Evolutionary conservation across 1,284 basidiomycete species (phyloP).

Genomic region (Volvariella surrecta): DNA sequence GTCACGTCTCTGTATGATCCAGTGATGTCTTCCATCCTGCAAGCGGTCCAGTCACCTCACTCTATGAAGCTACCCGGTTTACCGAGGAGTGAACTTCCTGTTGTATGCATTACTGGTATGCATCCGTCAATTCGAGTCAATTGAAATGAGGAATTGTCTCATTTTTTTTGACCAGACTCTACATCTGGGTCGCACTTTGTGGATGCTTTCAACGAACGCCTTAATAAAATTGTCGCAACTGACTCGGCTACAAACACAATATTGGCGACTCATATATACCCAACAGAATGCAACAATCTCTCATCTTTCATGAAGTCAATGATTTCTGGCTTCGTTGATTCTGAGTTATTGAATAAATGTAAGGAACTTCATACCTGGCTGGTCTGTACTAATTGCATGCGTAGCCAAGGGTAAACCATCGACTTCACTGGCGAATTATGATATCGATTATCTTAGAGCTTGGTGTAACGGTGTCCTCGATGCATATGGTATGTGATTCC

Average conservation of each 20-base stretch:
- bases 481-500: conserved; percentile 22
- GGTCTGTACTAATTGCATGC: neutral
- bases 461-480: conserved; percentile 44
- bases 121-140: no score
- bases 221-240: conserved; percentile 30
- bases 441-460: conserved; percentile 45
- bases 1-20: no score
- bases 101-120: no score
- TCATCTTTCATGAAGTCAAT: conserved; percentile 46
- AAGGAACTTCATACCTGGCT: conserved; percentile 9
- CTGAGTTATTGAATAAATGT: conserved; percentile 17
- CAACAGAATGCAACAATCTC: conserved; percentile 48
- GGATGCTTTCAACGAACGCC: no score
- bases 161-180: no score
- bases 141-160: no score
- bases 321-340: conserved; percentile 43
- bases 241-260: conserved; percentile 16
- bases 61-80: no score
- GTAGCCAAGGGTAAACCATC: conserved; percentile 33
- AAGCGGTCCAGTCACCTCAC: no score
- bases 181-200: no score
- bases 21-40: no score
- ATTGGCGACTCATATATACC: conserved; percentile 10
- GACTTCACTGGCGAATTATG: conserved; percentile 46
- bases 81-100: no score